Conservation (phyloP, 2,329 filamentous ascomycete species). For the Fusarium nanum region DNA sequence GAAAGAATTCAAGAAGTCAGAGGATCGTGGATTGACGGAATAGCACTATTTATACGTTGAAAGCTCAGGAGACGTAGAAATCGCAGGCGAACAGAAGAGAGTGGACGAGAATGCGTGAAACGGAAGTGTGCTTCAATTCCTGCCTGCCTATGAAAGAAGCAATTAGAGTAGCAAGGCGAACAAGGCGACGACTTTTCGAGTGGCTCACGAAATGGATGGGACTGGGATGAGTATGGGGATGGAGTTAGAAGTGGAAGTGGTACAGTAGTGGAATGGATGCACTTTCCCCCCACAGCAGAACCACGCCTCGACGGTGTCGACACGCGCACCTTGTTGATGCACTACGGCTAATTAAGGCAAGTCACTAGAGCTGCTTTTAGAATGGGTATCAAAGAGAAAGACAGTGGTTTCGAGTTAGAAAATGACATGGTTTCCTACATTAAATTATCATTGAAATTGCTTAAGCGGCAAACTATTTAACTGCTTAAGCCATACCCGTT, state of each 20-base stretch:
- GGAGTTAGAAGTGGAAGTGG: constrained; percentile 3
- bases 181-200: constrained; percentile 41
- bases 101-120: constrained; percentile 40
- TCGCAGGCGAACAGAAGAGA: constrained; percentile 42
- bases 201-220: constrained; percentile 28
- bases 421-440: neutral
- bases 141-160: constrained; percentile 21
- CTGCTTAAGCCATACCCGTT: neutral
- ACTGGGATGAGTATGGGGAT: constrained; percentile 17
- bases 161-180: constrained; percentile 42
- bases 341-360: constrained; percentile 33
- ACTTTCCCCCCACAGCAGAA: constrained; percentile 15
- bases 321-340: constrained; percentile 38
- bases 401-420: neutral
- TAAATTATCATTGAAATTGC: neutral
- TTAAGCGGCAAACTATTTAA: neutral
- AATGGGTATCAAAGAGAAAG: neutral
- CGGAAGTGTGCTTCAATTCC: constrained; percentile 30
- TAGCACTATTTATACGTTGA: constrained; percentile 38
- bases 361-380: constrained; percentile 28
- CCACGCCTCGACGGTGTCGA: constrained; percentile 38
- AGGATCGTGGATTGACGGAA: constrained; percentile 2
- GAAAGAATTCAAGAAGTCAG: constrained; percentile 12
- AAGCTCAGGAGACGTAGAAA: constrained; percentile 17
- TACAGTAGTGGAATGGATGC: neutral